phyloP scores from a whole-genome alignment of 208 protist species.

The Leptomonas pyrrhocoris region DNA sequence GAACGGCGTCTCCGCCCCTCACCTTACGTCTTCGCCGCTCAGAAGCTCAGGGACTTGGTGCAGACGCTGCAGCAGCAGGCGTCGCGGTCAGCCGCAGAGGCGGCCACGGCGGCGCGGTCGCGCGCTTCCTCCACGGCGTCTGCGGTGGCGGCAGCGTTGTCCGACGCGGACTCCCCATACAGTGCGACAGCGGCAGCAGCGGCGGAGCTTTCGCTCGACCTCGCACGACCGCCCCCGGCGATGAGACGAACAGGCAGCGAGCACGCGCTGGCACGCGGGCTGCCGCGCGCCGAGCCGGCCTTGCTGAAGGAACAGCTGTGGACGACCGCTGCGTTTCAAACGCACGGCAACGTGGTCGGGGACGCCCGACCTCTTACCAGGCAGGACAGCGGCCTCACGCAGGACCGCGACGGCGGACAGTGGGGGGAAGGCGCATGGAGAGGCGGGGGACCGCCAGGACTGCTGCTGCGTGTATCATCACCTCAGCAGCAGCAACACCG shows the following conservation, averaged over 20 bases:
- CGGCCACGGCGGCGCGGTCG: background rate
- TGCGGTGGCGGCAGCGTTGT: background rate
- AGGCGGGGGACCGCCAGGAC: background rate
- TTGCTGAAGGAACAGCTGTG: background rate
- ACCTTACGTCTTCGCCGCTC: slow-evolving; percentile 24
- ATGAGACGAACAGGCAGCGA: background rate
- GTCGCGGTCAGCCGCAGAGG: background rate
- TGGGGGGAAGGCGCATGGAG: background rate
- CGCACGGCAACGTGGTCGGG: slow-evolving; percentile 29
- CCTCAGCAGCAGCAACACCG: slow-evolving; percentile 13
- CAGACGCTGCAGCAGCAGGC: slow-evolving; percentile 4
- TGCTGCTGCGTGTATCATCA: background rate
- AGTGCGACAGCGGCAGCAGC: too few relatives aligned
- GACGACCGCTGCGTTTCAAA: slow-evolving; percentile 8
- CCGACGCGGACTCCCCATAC: background rate
- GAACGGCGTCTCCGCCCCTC: slow-evolving; percentile 63
- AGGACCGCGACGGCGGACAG: background rate
- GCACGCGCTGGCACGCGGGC: background rate
- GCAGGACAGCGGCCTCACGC: background rate
- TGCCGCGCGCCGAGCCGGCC: background rate
- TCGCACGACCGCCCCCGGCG: background rate
- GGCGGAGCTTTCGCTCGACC: background rate
- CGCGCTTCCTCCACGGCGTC: background rate
- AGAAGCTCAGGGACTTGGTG: slow-evolving; percentile 17
- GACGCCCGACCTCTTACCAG: slow-evolving; percentile 18